These are phyloP conservation scores for Serendipita sp. DNA, from an alignment of 768 basidiomycete species.

Conservation along the genomic window DNA sequence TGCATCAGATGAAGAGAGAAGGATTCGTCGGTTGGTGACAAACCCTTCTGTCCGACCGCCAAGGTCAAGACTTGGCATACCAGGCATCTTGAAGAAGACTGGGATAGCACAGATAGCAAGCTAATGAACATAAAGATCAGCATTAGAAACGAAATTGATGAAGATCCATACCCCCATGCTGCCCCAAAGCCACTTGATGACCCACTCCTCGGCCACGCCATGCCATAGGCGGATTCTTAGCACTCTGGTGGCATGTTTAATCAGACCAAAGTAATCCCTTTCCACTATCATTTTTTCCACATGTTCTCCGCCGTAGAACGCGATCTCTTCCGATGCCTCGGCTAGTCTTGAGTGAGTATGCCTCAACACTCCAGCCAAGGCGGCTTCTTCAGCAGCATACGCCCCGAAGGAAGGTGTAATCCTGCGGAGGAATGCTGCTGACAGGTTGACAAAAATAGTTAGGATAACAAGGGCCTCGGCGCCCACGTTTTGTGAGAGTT, in stretches of 20 bases:
- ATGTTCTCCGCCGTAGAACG: slow-evolving; percentile 73
- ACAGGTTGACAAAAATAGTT: slow-evolving; percentile 68
- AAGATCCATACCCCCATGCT: slow-evolving; percentile 58
- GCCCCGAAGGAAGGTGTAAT: slow-evolving; percentile 85
- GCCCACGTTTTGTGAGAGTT: slow-evolving; percentile 83
- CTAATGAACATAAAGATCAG: slow-evolving; percentile 20
- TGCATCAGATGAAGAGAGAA: slow-evolving; percentile 86
- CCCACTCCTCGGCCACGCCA: slow-evolving; percentile 81
- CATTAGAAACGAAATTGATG: background rate
- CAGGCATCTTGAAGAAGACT: slow-evolving; percentile 78
- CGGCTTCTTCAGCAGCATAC: slow-evolving; percentile 77
- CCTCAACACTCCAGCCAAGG: slow-evolving; percentile 74
- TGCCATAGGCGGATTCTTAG: slow-evolving; percentile 76
- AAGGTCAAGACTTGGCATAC: slow-evolving; percentile 46
- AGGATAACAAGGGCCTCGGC: slow-evolving; percentile 78
- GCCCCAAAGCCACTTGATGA: slow-evolving; percentile 87
- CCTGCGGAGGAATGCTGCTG: slow-evolving; percentile 64
- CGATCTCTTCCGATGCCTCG: slow-evolving; percentile 79
- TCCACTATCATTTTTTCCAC: slow-evolving; percentile 86
- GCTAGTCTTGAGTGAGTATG: slow-evolving; percentile 84
- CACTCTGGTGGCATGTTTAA: slow-evolving; percentile 74
- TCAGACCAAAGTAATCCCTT: slow-evolving; percentile 66
- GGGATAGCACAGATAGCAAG: slow-evolving; percentile 83
- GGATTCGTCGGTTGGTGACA: slow-evolving; percentile 83
- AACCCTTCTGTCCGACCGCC: slow-evolving; percentile 89